A percentile compares a stretch with the other conserved stretches of the same genome.
Conservation (phyloP, 2,329 filamentous ascomycete genomes). For the Aspergillus sp. region DNA sequence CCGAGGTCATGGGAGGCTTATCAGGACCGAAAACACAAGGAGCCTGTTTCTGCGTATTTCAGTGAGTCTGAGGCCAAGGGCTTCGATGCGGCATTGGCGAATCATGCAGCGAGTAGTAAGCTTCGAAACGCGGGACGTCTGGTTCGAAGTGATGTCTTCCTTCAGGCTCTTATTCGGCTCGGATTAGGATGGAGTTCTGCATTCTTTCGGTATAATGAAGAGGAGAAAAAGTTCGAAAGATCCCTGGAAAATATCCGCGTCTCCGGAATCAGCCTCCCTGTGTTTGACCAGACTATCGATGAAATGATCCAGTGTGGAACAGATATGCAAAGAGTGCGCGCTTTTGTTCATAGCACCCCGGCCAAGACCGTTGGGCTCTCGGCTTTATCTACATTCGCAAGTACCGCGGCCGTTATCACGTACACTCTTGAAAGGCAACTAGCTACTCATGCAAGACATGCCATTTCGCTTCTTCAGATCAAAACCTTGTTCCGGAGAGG, state of each 20-base stretch:
- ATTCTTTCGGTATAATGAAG: constrained; percentile 35
- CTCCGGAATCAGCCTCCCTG: constrained; percentile 43
- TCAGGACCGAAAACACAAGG: constrained; percentile 21
- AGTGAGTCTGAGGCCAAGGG: constrained; percentile 35
- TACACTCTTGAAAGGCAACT: constrained; percentile 32
- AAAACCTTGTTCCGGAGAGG: constrained; percentile 32
- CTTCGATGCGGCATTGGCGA: constrained; percentile 32
- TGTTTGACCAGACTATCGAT: constrained; percentile 27
- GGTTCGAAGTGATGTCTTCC: constrained; percentile 31
- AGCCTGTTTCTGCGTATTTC: constrained; percentile 33
- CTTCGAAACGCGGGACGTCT: constrained; percentile 21
- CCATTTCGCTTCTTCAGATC: constrained; percentile 29
- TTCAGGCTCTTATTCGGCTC: constrained; percentile 33
- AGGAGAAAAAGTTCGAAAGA: constrained; percentile 29
- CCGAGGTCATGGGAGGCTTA: constrained; percentile 38
- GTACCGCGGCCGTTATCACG: constrained; percentile 26
- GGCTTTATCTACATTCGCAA: constrained; percentile 29
- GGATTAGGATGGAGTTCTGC: constrained; percentile 39
- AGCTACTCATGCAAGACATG: constrained; percentile 13
- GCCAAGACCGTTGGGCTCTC: constrained; percentile 19
- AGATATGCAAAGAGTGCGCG: constrained; percentile 27
- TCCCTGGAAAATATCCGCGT: constrained; percentile 39
- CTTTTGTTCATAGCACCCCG: constrained; percentile 26
- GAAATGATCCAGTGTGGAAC: constrained; percentile 30
- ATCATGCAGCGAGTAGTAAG: constrained; percentile 15